Conservation (phyloP, 345 rosid species). For the Mercurialis annua region DNA sequence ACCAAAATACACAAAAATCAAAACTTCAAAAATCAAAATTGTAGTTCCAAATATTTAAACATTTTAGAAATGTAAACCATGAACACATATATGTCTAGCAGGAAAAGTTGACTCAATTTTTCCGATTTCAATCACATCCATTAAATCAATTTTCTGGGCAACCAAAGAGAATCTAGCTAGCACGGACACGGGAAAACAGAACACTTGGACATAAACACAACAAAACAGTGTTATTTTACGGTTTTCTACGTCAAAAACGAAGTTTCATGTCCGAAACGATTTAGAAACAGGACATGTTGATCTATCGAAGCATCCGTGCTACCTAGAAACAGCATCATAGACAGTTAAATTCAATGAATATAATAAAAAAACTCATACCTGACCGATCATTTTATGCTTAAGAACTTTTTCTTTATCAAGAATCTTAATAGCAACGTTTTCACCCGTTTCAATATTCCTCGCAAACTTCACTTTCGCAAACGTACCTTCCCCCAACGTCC, state of each 20-base stretch:
- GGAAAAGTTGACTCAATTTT: not conserved
- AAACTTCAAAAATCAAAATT: not conserved
- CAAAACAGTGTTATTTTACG: no score
- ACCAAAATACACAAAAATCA: not conserved
- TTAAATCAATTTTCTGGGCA: constrained; percentile 4
- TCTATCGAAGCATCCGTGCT: no score
- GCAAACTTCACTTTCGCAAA: constrained; percentile 99
- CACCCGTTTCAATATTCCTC: constrained; percentile 59
- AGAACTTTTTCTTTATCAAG: constrained; percentile 91
- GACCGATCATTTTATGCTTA: constrained; percentile 88
- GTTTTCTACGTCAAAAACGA: no score
- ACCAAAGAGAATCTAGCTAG: constrained; percentile 7
- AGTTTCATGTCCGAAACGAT: no score
- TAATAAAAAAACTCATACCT: constrained; percentile 42
- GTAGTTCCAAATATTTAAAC: not conserved
- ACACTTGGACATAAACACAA: no score
- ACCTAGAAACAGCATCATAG: not conserved
- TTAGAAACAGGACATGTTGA: no score
- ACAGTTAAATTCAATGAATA: not conserved
- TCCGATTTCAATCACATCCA: not conserved
- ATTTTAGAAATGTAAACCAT: not conserved
- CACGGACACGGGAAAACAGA: no score
- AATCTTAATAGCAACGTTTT: constrained; percentile 83
- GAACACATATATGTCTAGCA: not conserved
- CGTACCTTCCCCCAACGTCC: constrained; percentile 92